Evolutionary conservation across 192 early-diverging fungal species (phyloP).

Genomic region (Umbelopsis vinacea): DNA sequence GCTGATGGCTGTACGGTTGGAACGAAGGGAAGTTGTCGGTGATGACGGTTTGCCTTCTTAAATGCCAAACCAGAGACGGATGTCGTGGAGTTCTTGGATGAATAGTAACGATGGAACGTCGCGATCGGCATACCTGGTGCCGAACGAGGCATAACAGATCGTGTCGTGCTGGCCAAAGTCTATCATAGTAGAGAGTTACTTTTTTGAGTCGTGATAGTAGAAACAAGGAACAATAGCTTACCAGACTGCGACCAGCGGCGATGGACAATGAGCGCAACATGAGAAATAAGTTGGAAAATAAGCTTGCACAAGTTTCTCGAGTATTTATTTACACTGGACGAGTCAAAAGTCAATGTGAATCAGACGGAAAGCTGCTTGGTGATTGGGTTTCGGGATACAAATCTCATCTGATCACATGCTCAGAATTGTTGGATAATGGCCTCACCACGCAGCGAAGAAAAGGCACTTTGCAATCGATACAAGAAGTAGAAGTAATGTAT

Average conservation of each 20-base stretch:
- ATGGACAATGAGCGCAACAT: constrained; percentile 8
- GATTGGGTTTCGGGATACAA: constrained; percentile 5
- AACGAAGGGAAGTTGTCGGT: constrained; percentile 32
- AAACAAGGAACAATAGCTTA: neutral
- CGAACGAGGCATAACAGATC: neutral
- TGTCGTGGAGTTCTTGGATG: constrained; percentile 5
- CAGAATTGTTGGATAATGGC: neutral
- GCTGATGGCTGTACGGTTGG: constrained; percentile 63
- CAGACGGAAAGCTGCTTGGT: neutral
- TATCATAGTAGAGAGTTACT: neutral
- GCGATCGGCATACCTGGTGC: neutral
- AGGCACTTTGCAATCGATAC: no score
- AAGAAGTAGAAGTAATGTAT: no score
- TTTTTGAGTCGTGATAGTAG: no score
- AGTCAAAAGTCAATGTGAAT: constrained; percentile 21
- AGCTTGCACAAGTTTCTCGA: neutral
- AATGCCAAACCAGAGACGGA: constrained; percentile 34
- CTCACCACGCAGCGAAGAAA: no score
- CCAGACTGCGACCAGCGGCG: neutral
- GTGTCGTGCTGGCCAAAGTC: neutral
- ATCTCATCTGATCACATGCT: constrained; percentile 25
- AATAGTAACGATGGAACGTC: neutral
- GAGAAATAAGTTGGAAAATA: neutral
- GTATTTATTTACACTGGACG: constrained; percentile 1
- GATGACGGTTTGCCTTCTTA: constrained; percentile 39